Evolutionary conservation across 2,329 filamentous ascomycete species (phyloP).

Genomic region (Cytospora mali): DNA sequence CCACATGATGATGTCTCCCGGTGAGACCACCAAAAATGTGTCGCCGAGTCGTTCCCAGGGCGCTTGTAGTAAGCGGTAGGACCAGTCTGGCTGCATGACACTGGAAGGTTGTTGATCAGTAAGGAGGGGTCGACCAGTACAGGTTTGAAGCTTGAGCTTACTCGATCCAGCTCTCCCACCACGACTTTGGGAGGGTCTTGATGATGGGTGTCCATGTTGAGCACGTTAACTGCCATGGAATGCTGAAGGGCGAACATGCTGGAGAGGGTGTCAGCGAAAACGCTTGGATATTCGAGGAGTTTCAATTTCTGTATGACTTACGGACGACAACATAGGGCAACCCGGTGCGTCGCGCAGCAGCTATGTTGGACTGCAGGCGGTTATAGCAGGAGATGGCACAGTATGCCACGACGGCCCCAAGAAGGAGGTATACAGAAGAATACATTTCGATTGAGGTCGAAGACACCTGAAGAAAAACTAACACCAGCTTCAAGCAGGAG

Average conservation of each 20-base stretch:
- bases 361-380: conserved; percentile 49
- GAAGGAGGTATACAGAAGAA: conserved; percentile 40
- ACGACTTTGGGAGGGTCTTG: conserved; percentile 54
- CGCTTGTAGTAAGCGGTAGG: conserved; percentile 57
- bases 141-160: conserved; percentile 48
- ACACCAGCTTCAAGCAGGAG: neutral
- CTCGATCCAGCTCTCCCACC: conserved; percentile 62
- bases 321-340: conserved; percentile 57
- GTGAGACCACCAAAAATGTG: conserved; percentile 65
- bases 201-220: conserved; percentile 59
- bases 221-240: conserved; percentile 59
- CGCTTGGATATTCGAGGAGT: neutral
- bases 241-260: conserved; percentile 55
- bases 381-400: conserved; percentile 37
- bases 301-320: conserved; percentile 40
- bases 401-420: conserved; percentile 41
- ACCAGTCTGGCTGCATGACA: conserved; percentile 61
- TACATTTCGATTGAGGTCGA: conserved; percentile 35
- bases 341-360: conserved; percentile 52
- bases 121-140: too few relatives aligned
- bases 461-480: neutral
- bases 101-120: conserved; percentile 37
- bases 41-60: conserved; percentile 64
- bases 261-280: conserved; percentile 24
- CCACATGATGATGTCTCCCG: conserved; percentile 54